phyloP scores from a whole-genome alignment of 352 stramenopile species.

The Phytophthora pinifolia region DNA sequence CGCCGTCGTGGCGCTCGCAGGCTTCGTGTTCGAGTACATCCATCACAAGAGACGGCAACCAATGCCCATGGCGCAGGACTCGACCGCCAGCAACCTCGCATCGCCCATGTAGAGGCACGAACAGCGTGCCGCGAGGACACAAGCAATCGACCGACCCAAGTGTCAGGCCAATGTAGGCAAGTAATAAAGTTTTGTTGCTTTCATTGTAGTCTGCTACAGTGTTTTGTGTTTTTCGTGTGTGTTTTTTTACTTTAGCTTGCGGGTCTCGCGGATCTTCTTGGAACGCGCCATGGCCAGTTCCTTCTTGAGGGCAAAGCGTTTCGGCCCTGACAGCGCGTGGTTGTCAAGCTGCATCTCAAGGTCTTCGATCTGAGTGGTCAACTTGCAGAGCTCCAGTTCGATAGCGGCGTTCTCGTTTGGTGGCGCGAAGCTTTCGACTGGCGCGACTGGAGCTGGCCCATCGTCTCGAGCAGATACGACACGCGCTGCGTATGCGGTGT shows the following conservation, averaged over 20 bases:
- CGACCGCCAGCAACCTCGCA: slow-evolving; percentile 19
- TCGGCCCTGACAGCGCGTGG: slow-evolving; percentile 59
- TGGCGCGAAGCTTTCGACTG: slow-evolving; percentile 12
- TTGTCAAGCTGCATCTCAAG: slow-evolving; percentile 70
- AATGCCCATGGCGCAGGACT: slow-evolving; percentile 21
- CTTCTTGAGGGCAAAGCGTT: slow-evolving; percentile 84
- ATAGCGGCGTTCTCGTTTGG: slow-evolving; percentile 10
- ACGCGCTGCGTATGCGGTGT: slow-evolving; percentile 19
- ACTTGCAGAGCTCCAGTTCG: slow-evolving; percentile 24
- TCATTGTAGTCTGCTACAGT: slow-evolving; percentile 15
- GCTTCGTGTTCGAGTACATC: slow-evolving; percentile 72
- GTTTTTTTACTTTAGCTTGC: too few species aligned
- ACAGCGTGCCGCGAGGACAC: slow-evolving; percentile 9
- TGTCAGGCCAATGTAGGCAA: slow-evolving; percentile 32
- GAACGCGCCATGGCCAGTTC: slow-evolving; percentile 71
- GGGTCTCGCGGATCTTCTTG: slow-evolving; percentile 56
- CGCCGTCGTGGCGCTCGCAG: slow-evolving; percentile 54
- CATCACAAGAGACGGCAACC: slow-evolving; percentile 70
- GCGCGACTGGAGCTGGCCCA: slow-evolving; percentile 16
- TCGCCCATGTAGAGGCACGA: slow-evolving; percentile 25
- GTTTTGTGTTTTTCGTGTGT: too few species aligned
- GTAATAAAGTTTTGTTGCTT: slow-evolving; percentile 35
- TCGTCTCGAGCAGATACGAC: not conserved
- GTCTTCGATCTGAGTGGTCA: slow-evolving; percentile 46
- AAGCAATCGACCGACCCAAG: slow-evolving; percentile 19